phyloP scores from a whole-genome alignment of 371 early-diverging fungal species.

The Mucor plumbeus region DNA sequence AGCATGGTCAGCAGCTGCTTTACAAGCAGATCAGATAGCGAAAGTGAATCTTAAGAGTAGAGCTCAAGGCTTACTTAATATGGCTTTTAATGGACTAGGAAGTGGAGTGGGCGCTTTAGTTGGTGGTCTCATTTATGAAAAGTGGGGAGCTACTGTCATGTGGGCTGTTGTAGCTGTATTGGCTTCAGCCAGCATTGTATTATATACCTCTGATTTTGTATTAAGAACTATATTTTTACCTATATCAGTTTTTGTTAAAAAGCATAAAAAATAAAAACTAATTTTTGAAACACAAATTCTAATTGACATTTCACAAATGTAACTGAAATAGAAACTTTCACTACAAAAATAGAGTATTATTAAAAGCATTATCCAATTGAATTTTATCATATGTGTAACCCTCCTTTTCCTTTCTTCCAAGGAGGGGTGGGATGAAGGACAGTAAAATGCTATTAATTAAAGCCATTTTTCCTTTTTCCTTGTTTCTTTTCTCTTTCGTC shows the following conservation, averaged over 20 bases:
- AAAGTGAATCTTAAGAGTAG: constrained; percentile 28
- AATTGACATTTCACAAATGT: neutral
- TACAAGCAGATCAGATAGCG: constrained; percentile 43
- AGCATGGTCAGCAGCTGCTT: constrained; percentile 43
- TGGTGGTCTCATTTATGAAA: constrained; percentile 37
- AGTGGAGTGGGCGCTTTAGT: constrained; percentile 36
- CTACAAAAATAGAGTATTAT: neutral
- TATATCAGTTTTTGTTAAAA: constrained; percentile 10
- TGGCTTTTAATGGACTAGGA: constrained; percentile 42
- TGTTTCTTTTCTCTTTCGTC: neutral
- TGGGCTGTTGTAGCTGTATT: constrained; percentile 27
- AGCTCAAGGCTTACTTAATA: constrained; percentile 42
- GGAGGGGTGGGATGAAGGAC: neutral
- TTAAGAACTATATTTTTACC: neutral
- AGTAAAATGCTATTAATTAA: neutral
- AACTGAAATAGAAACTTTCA: neutral
- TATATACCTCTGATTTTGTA: constrained; percentile 17
- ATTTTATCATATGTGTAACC: constrained; percentile 3
- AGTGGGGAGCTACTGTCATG: constrained; percentile 32
- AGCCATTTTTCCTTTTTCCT: neutral
- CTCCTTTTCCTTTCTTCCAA: neutral
- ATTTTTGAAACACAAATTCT: too few relatives aligned
- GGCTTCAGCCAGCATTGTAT: constrained; percentile 23
- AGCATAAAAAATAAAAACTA: neutral
- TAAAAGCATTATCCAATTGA: neutral